These are phyloP conservation scores for Hordeum vulgare DNA, from an alignment of 176 grass and related monocot species.

Conservation along the genomic window MorexV3_pseudomolecules_assembly NC_058524.1:618511256-618511755, in stretches of 20 bases:
- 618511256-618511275: constrained; percentile 32
- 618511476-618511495: constrained; percentile 98
- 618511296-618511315: constrained; percentile 64
- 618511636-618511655: constrained; percentile 78
- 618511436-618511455: constrained; percentile 90
- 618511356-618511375: constrained; percentile 59
- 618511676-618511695: constrained; percentile 76
- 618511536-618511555: constrained; percentile 86
- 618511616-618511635: constrained; percentile 91
- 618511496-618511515: constrained; percentile 86
- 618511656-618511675: constrained; percentile 92
- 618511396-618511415: constrained; percentile 48
- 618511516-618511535: constrained; percentile 58
- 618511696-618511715: constrained; percentile 78
- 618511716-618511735: constrained; percentile 82
- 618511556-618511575: constrained; percentile 91
- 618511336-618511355: constrained; percentile 93
- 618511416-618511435: constrained; percentile 56
- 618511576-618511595: constrained; percentile 88
- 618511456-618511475: constrained; percentile 98
- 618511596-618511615: constrained; percentile 91
- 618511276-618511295: constrained; percentile 14
- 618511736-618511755: constrained; percentile 97
- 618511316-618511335: constrained; percentile 42
- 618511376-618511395: constrained; percentile 56